These are phyloP conservation scores for Avena insularis DNA, from an alignment of 176 grass and related monocot genomes.

Conservation along the genomic window DNA sequence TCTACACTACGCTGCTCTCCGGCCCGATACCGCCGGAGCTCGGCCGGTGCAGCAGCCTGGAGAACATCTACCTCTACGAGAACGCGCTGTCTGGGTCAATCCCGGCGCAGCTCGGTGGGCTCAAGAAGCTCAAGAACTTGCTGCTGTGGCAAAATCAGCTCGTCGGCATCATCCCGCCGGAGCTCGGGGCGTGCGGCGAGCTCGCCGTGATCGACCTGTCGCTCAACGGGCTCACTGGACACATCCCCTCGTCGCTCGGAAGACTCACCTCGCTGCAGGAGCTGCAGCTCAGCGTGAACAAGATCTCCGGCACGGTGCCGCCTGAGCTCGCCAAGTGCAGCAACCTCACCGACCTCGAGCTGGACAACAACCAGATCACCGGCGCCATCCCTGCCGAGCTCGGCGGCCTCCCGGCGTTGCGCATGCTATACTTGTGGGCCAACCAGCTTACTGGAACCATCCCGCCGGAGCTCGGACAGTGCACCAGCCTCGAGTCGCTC, in stretches of 20 bases:
- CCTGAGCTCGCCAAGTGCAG: constrained; percentile 63
- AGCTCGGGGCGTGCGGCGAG: constrained; percentile 56
- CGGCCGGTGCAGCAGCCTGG: constrained; percentile 55
- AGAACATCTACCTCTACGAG: constrained; percentile 84
- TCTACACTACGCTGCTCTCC: constrained; percentile 79
- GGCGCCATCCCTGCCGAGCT: constrained; percentile 59
- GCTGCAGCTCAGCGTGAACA: constrained; percentile 83
- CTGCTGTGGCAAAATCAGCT: constrained; percentile 84
- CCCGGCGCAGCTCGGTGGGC: constrained; percentile 67
- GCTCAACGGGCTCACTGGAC: constrained; percentile 72
- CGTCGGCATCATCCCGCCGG: constrained; percentile 73
- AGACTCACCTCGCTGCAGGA: constrained; percentile 55
- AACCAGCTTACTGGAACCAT: constrained; percentile 71
- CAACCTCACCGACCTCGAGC: constrained; percentile 82
- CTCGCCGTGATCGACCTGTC: constrained; percentile 74
- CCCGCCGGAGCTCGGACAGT: constrained; percentile 69
- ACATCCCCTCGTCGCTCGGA: constrained; percentile 70
- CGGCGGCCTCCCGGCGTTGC: constrained; percentile 50
- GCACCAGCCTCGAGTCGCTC: constrained; percentile 67
- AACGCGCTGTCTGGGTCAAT: constrained; percentile 77
- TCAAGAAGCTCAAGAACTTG: constrained; percentile 66
- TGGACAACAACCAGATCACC: constrained; percentile 85
- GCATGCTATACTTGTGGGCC: constrained; percentile 76
- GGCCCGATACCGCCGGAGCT: constrained; percentile 72
- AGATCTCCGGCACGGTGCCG: constrained; percentile 68